Evolutionary conservation across 2,329 filamentous ascomycete genomes (phyloP), one percentile per base, ranked within the genome.

Genomic region (Fusarium circinatum): DNA sequence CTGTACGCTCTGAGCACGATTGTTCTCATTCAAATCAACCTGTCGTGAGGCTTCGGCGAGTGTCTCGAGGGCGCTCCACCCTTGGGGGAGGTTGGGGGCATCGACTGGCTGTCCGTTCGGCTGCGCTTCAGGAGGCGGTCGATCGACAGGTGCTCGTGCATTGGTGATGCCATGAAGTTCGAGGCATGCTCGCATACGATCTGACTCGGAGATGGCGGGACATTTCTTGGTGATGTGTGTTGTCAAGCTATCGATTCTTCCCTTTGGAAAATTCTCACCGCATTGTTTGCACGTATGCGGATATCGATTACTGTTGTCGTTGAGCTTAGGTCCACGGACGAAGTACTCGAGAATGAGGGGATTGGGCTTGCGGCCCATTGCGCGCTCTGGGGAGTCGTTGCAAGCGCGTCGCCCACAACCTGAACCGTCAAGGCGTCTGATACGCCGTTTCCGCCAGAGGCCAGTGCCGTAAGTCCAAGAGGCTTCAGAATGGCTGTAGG

Each of bases 241-340:
- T 48, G 91, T 93, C 69, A 98, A 84, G 77, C 90, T 94, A 79
- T 98, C 95, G 78, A 94, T 92, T 71, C 95, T 91, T 70, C 95
- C 95, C 81, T 97, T 97, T 72, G 94, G 93, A 73, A 98, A 98
- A 82, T 93, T 92, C 83, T 96, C 93, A 75, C 94, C 94, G 81
- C 94, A 97, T 75, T 91, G 88, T 82, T 93, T 96, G 89, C 95
- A 98, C 18, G 93, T 96, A 80, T 98, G 94, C 77, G 94, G 92
- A 80, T 98, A 98, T 66, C 95, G 91, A 82, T 97, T 98, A 85
- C 94, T 96, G 74, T 93, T 92, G 84, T 98, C 94, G 80, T 92
- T 91, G 78, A 98, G 89, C 84, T 98, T 98, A 44, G 90, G 89
- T 15, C 95, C 95, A 76, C 95, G 90, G 81, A 94, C 90, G 82